A percentile compares a stretch with the other conserved stretches of the same genome.
Evolutionary conservation across 371 early-diverging fungal genomes (phyloP).

Genomic region (Pancytospora philotis): DNA sequence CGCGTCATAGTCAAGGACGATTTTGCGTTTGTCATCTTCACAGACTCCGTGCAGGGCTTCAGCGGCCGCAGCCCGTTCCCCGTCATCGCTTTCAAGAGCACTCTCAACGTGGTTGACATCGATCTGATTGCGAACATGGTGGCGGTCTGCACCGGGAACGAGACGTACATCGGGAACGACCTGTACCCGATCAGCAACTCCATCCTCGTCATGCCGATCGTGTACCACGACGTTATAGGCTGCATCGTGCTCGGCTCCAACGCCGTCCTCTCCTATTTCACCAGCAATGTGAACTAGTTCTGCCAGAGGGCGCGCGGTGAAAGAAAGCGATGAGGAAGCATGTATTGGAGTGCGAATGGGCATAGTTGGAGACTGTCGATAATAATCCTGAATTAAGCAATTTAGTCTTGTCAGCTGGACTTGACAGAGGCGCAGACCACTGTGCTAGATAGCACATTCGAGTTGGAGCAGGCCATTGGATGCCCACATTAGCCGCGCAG

Average conservation of each 20-base stretch:
- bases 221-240: not conserved
- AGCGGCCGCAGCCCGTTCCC: not conserved
- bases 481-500: no score
- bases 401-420: no score
- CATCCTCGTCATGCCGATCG: not conserved
- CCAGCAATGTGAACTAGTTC: no score
- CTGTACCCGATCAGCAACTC: not conserved
- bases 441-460: no score
- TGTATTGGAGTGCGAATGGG: no score
- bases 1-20: not conserved
- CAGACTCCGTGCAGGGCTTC: slow-evolving; percentile 6
- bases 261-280: not conserved
- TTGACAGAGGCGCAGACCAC: no score
- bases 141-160: not conserved
- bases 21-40: not conserved
- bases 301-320: not conserved
- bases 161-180: not conserved
- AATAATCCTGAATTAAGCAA: no score
- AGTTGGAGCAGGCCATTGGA: no score
- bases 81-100: not conserved
- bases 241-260: not conserved
- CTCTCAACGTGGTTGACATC: not conserved
- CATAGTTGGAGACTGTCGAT: no score
- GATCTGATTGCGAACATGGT: not conserved
- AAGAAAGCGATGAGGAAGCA: no score